Evolutionary conservation across 2,329 filamentous ascomycete genomes (phyloP).

Genomic region (Fusarium sp.): DNA sequence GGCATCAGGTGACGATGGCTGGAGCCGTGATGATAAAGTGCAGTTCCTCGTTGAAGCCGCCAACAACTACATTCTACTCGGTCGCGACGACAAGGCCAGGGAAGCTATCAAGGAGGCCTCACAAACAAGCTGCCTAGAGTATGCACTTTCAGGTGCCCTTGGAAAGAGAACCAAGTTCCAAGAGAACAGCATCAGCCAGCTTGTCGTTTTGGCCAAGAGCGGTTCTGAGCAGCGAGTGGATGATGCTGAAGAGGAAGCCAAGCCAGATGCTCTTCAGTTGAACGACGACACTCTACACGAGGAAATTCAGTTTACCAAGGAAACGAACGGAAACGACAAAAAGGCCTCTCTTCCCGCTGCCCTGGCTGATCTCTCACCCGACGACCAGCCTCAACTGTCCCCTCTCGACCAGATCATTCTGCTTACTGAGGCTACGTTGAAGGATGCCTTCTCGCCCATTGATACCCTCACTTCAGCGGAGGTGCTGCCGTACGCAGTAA

Average conservation of each 20-base stretch:
- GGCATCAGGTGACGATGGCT: constrained; percentile 50
- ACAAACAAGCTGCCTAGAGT: constrained; percentile 75
- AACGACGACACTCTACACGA: constrained; percentile 96
- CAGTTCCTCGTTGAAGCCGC: constrained; percentile 85
- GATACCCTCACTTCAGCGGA: constrained; percentile 93
- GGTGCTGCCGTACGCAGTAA: constrained; percentile 87
- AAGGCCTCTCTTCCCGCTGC: constrained; percentile 63
- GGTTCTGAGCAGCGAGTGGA: constrained; percentile 46
- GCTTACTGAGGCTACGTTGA: constrained; percentile 86
- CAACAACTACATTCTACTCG: constrained; percentile 85
- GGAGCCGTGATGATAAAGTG: constrained; percentile 64
- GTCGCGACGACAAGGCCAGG: constrained; percentile 79
- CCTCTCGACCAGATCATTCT: constrained; percentile 91
- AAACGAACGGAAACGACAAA: constrained; percentile 53
- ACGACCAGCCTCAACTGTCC: constrained; percentile 82
- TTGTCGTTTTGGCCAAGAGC: constrained; percentile 91
- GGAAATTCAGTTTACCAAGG: constrained; percentile 79
- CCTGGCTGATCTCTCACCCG: constrained; percentile 75
- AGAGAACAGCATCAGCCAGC: constrained; percentile 82
- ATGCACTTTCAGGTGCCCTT: constrained; percentile 84
- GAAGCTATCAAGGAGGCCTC: constrained; percentile 77
- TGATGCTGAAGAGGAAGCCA: constrained; percentile 43
- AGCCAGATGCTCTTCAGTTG: constrained; percentile 77
- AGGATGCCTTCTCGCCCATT: constrained; percentile 84
- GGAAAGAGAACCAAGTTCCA: constrained; percentile 88